These are phyloP conservation scores for Aspergillus cristatus DNA, from an alignment of 495 filamentous ascomycete genomes.

Conservation along the genomic window DNA sequence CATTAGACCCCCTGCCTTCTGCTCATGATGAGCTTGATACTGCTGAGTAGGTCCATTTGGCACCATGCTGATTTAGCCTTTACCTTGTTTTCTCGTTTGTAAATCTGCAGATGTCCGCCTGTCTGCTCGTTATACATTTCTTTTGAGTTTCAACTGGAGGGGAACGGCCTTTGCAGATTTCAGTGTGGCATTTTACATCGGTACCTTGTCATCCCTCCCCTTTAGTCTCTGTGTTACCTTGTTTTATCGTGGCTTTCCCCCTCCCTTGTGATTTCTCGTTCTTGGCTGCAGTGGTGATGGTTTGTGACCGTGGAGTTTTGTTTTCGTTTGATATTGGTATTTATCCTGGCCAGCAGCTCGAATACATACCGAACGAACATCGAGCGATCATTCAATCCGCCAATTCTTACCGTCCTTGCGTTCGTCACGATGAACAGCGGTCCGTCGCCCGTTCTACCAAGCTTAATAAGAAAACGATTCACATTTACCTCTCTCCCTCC, in stretches of 20 bases:
- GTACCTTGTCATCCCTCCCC: conserved; percentile 1
- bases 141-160: too few relatives aligned
- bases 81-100: neutral
- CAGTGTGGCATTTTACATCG: conserved; percentile 1
- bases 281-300: neutral
- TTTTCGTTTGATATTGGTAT: conserved; percentile 13
- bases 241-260: neutral
- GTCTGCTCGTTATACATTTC: too few relatives aligned
- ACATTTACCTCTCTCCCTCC: too few relatives aligned
- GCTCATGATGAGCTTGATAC: conserved; percentile 95
- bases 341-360: conserved; percentile 34
- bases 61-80: neutral
- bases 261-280: neutral
- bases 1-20: conserved; percentile 68
- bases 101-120: too few relatives aligned
- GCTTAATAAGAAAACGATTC: conserved; percentile 27
- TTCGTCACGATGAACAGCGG: conserved; percentile 25
- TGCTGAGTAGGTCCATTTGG: conserved; percentile 61
- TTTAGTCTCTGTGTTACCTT: conserved; percentile 1
- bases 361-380: conserved; percentile 33
- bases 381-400: conserved; percentile 28
- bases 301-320: conserved; percentile 2
- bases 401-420: conserved; percentile 28
- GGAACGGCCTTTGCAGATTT: neutral
- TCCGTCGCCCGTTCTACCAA: conserved; percentile 27